Base-by-base conservation (phyloP, 345 rosid genomes). In the Gynandropsis gynandra region DNA sequence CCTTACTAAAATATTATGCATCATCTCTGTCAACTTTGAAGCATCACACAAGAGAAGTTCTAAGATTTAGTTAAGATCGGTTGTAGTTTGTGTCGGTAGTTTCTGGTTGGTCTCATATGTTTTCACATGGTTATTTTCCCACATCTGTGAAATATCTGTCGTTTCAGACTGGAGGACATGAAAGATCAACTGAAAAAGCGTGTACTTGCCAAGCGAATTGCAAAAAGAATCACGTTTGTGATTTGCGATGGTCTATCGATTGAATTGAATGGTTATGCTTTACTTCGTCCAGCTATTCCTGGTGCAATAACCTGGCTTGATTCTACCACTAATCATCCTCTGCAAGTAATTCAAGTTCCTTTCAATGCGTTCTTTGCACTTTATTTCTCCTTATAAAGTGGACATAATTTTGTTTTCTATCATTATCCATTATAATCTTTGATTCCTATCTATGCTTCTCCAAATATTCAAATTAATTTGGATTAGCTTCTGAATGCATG, bases 241-340 rank as follows among this genome's bases (percentile, higher is more conserved):
- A 68, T 92, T 59, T 70, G 73, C 50, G 65, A 55, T 36, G 85
- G 84, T 48, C 40, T 92, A 44, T 80, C 98, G 47, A 79, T 87
- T 61, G 82, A 81, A 71, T 61, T 92, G 67, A 78, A 82, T 72
- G 67, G 83, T 13, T 92, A 85, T 69, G 96, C 96, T 59, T 67
- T 92, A 59, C 69, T 92, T 68, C 95, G 93, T 51, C 89, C 87
- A 10, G 73, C 95, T 44, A 59, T 65, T 57, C 88, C 87, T 61
- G 98, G 98, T 74, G 59, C 78, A 53, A 78, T 76, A 59, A 81
- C 83, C 15, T 92, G 98, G 98, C 87, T 92, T 52, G 93, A 92
- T 78, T 87, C 98, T 51, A 83, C 87, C 48, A 80, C 87, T 24
- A 92, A 92, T 72, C 82, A 72, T 67, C 95, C 89, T 18, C 63